Evolutionary conservation across 176 grass and related monocot species (phyloP).

Genomic region (Triticum urartu): DNA sequence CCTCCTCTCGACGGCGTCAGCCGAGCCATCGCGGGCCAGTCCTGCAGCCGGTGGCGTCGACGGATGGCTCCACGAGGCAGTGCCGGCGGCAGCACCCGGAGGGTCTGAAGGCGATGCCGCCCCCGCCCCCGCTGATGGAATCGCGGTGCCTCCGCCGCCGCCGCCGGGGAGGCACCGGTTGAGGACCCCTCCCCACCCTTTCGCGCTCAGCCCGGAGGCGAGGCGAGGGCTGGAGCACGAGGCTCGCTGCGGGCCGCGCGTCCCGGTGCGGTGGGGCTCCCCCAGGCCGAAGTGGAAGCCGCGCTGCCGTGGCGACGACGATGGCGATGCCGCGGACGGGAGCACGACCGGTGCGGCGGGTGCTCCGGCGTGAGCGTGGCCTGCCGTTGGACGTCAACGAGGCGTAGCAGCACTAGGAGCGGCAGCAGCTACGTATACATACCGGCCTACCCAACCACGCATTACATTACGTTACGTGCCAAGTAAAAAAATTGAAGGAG

Average conservation of each 20-base stretch:
- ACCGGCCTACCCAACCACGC: background rate
- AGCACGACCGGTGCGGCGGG: background rate
- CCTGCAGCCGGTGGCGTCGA: background rate
- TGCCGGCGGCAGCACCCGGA: background rate
- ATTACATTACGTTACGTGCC: background rate
- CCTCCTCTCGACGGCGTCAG: constrained; percentile 19
- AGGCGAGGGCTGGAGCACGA: constrained; percentile 44
- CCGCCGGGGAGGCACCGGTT: background rate
- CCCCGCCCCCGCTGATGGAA: background rate
- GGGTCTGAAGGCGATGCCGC: background rate
- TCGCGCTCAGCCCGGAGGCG: constrained; percentile 36
- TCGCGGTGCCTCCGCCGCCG: background rate
- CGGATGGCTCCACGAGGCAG: background rate
- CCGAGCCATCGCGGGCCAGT: background rate
- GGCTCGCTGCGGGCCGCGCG: constrained; percentile 45
- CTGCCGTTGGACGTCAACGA: background rate
- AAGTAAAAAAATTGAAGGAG: background rate
- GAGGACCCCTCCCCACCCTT: background rate
- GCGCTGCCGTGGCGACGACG: constrained; percentile 16
- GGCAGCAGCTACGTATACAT: background rate
- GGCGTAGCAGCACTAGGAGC: background rate
- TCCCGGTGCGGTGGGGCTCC: constrained; percentile 14
- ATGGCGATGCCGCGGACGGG: background rate
- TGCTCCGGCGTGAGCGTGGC: constrained; percentile 1
- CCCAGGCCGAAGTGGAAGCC: constrained; percentile 12